Conservation (phyloP, 2,329 filamentous ascomycete genomes). For the Aureobasidium pullulans region DNA sequence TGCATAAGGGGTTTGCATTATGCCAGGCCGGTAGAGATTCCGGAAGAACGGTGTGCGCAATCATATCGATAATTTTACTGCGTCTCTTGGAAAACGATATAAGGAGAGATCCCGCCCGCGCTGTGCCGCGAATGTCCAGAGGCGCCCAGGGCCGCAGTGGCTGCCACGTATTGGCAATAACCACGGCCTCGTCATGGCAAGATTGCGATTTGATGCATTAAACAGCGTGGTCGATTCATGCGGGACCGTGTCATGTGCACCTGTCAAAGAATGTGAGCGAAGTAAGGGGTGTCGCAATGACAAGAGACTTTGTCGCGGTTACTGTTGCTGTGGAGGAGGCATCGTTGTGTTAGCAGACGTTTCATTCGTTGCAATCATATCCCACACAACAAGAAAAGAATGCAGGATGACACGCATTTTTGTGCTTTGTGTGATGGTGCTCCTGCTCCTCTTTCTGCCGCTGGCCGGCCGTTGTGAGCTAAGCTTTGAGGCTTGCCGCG, state of each 20-base stretch:
- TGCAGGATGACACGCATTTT: conserved; percentile 7
- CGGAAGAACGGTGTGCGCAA: conserved; percentile 2
- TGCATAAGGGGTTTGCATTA: conserved; percentile 8
- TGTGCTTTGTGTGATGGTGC: not conserved
- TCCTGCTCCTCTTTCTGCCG: not conserved
- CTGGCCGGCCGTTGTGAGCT: not conserved
- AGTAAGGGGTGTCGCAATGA: conserved; percentile 2
- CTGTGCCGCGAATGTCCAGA: not conserved
- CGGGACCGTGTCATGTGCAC: not conserved
- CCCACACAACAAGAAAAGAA: not conserved
- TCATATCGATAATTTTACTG: conserved; percentile 3
- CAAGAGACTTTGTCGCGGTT: not conserved
- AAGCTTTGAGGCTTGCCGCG: conserved; percentile 2
- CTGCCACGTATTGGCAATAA: conserved; percentile 10
- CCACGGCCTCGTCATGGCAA: conserved; percentile 1
- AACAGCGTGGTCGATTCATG: conserved; percentile 5
- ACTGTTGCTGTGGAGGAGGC: conserved; percentile 5
- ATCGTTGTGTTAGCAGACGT: conserved; percentile 8
- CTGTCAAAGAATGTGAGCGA: conserved; percentile 5
- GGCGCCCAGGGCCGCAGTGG: not conserved
- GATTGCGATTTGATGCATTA: not conserved
- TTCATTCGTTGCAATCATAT: conserved; percentile 8
- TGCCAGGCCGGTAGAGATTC: conserved; percentile 7
- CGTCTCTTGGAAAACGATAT: not conserved
- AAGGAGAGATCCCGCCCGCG: not conserved